Evolutionary conservation across 768 basidiomycete genomes (phyloP), one percentile per base, ranked within the genome.

Genomic region (Podaxis rugospora): DNA sequence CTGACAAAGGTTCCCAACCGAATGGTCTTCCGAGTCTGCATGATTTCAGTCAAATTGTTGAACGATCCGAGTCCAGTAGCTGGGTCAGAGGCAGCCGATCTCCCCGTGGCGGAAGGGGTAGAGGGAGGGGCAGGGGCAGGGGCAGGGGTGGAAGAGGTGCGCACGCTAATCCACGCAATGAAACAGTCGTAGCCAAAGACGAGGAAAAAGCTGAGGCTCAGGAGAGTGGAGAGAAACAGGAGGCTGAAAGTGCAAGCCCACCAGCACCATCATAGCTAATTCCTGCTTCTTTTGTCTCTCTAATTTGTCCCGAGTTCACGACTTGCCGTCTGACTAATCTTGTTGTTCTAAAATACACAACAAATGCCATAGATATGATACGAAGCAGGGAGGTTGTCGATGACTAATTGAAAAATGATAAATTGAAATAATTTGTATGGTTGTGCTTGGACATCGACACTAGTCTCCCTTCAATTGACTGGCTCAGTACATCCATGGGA

Each of bases 401-500:
- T 6, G 28, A 44, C 9, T 44, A 44, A 5, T 44, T 44, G 42
- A 32, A 32, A 32, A 9, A 32, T 32, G 9, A 32, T 44, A 18
- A 4, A 21, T 51, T 50, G 42, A 52, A 16, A 10, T n/a, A 5
- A 25, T 23, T 61, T 54, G 58, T 59, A 18, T 61, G 61, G 32
- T 57, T 28, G 18, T 63, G 51, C 53, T 57, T 49, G 42, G n/a
- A n/a, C n/a, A 32, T 0, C 28, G 7, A 9, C 7, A 9, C 1
- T 7, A 1, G 28, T 32, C 6, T 44, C n/a, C 42, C 42, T 18
- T 6, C n/a, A 16, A 44, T 44, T 44, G 42, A 44, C 16, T 44
- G n/a, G 18, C 42, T 44, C n/a, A 16, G 18, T 14, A 50, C 44
- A 9, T 55, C 51, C 49, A 75, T 75, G 74, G 83, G 78, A 65